phyloP scores from a whole-genome alignment of 306 rosid genomes.

The Castanea mollissima region DNA sequence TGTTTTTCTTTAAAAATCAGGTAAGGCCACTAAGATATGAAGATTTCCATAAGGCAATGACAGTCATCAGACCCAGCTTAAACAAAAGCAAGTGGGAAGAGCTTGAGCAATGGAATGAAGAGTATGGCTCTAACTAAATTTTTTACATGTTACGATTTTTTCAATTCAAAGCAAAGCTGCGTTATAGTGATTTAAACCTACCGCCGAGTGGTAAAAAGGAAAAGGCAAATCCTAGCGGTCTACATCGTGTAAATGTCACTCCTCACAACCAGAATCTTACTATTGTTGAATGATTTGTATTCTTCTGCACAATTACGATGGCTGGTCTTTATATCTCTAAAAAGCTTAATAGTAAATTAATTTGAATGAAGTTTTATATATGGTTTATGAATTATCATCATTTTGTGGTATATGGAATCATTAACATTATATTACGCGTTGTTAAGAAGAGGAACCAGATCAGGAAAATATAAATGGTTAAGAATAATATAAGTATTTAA shows the following conservation, averaged over 20 bases:
- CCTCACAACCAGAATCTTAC: not conserved
- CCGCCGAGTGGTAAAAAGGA: not conserved
- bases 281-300: not conserved
- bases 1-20: constrained; percentile 32
- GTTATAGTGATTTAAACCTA: constrained; percentile 30
- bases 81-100: constrained; percentile 94
- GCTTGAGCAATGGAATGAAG: constrained; percentile 84
- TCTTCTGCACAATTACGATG: too few species aligned
- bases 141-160: constrained; percentile 1
- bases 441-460: too few species aligned
- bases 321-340: too few species aligned
- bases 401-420: too few species aligned
- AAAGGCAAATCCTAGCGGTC: not conserved
- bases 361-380: too few species aligned
- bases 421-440: too few species aligned
- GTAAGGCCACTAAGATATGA: constrained; percentile 71
- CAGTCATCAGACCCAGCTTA: constrained; percentile 82
- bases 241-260: constrained; percentile 4
- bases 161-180: not conserved
- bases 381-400: too few species aligned
- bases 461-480: too few species aligned
- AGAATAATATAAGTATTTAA: too few species aligned
- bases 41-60: constrained; percentile 82
- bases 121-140: constrained; percentile 80
- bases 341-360: too few species aligned